Base-by-base conservation (phyloP, 139 green algal genomes). In the Tetradesmus obliquus region DNA sequence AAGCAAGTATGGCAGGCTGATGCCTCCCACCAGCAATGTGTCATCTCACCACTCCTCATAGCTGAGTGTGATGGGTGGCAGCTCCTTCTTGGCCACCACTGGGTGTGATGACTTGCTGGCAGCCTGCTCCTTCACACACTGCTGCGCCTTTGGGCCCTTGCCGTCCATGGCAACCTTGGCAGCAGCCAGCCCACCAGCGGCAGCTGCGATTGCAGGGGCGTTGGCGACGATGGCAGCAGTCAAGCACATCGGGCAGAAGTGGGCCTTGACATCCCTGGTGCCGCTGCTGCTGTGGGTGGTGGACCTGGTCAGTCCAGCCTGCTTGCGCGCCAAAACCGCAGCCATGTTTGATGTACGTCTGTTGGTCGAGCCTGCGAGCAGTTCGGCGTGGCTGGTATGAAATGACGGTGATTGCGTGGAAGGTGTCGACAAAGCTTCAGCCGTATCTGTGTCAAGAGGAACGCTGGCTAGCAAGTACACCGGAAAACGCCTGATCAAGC, bases 141-240 rank as follows among this genome's bases (percentile, higher is more conserved):
- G 66, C 66, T 76, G 66, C 15, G 66, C 15, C 15, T 76, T 76
- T 17, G 66, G 17, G 6, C 74, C 71, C 32, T 57, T 60, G 24
- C 71, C 19, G 19, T 66, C 51, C 17, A 82, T 15, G 22, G 86
- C 86, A 6, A 90, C 53, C 53, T 90, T 90, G 20, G 86, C 86
- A 1, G 86, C 86, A 19, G 86, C 86, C 32, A 90, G 60, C 20
- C 86, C 86, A n/a, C 88, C 88, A 19, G 84, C 76, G n/a, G 88
- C 88, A n/a, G 88, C 88, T 45, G 55, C 76, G 8, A 91, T 91
- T 55, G 19, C 76, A 32, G 88, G 88, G 17, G 88, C 88, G 66
- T 91, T 91, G 7, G 88, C 88, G 10, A 91, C 57, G 5, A 86
- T 62, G 55, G 74, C 72, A 12, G 88, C 88, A 32, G 88, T 87